Evolutionary conservation across 305 asterid species (phyloP).

Genomic region (Plantago rigida): DNA sequence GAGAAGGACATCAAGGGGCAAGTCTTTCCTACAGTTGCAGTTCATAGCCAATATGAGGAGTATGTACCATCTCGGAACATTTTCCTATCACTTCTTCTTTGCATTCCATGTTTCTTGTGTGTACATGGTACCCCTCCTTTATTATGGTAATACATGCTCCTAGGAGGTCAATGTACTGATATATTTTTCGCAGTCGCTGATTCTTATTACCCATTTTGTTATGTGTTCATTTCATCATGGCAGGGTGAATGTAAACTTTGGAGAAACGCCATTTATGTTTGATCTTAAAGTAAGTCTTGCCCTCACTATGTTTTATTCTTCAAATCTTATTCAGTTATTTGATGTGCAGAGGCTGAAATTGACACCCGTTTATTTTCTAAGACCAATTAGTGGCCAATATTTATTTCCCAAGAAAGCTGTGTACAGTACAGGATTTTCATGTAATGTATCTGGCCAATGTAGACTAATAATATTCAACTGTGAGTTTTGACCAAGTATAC

Average conservation of each 20-base stretch:
- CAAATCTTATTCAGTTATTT: constrained; percentile 4
- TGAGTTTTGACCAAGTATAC: too few relatives aligned
- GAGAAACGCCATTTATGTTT: constrained; percentile 66
- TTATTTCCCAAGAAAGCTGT: too few relatives aligned
- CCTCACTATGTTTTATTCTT: constrained; percentile 3
- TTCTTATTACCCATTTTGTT: constrained; percentile 24
- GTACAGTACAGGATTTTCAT: too few relatives aligned
- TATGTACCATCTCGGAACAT: constrained; percentile 36
- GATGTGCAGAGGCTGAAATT: constrained; percentile 13
- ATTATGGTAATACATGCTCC: constrained; percentile 15
- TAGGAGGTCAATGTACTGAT: constrained; percentile 14
- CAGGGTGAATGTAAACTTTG: constrained; percentile 90
- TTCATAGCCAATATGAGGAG: constrained; percentile 95
- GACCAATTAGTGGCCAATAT: constrained; percentile 10
- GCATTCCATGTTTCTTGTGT: constrained; percentile 21
- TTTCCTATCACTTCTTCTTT: constrained; percentile 15
- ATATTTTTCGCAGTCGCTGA: constrained; percentile 10
- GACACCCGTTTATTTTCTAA: constrained; percentile 2
- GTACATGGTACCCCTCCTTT: constrained; percentile 20
- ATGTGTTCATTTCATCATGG: constrained; percentile 27
- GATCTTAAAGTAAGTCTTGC: constrained; percentile 56
- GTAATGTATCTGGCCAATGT: too few relatives aligned
- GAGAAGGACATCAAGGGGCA: constrained; percentile 74
- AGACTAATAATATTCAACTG: too few relatives aligned
- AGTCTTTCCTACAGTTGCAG: constrained; percentile 78